Evolutionary conservation across 495 filamentous ascomycete genomes (phyloP), one percentile per base, ranked within the genome.

Genomic region (Glutinoglossum americanum): DNA sequence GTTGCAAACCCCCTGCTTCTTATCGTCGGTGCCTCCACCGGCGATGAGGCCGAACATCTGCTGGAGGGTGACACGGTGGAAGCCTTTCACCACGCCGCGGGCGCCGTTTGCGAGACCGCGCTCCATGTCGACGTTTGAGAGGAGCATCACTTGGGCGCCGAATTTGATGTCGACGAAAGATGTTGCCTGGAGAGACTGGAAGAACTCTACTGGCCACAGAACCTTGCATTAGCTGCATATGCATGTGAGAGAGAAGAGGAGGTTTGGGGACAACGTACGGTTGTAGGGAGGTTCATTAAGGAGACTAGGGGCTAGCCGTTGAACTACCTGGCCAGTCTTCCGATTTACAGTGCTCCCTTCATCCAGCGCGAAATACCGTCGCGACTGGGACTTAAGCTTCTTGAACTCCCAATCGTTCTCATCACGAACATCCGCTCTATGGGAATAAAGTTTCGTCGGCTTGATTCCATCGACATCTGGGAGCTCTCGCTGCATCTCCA

Each of bases 91-190:
- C 7, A 64, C 57, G 3, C 76, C 76, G 59, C 74, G 75, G 10
- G 71, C 71, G 15, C 76, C 76, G 55, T 78, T 78, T 5, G 74
- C 73, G 3, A 78, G 69, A 0, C 68, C 66, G 0, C 33, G 17
- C 0, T 41, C 7, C 17, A 63, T 27, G 33, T 68, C 65, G 1
- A 76, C 62, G 58, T 78, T 78, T 11, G 64, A 60, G 9, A 76
- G 64, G 1, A 77, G 65, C 27, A 76, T 67, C 37, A 78, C 74
- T 51, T 67, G 66, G 60, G 73, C 71, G 0, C 64, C 64, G 19
- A 66, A 37, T 59, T 75, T 76, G 10, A 77, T 63, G 27, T 63
- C 45, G n/a, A 74, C 27, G 0, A 54, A 10, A 3, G 49, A 39
- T 26, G 63, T 60, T 30, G 64, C 67, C 3, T 66, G 62, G 57